Evolutionary conservation across 352 stramenopile species (phyloP), one percentile per base, ranked within the genome.

Genomic region (Phytophthora colocasiae): DNA sequence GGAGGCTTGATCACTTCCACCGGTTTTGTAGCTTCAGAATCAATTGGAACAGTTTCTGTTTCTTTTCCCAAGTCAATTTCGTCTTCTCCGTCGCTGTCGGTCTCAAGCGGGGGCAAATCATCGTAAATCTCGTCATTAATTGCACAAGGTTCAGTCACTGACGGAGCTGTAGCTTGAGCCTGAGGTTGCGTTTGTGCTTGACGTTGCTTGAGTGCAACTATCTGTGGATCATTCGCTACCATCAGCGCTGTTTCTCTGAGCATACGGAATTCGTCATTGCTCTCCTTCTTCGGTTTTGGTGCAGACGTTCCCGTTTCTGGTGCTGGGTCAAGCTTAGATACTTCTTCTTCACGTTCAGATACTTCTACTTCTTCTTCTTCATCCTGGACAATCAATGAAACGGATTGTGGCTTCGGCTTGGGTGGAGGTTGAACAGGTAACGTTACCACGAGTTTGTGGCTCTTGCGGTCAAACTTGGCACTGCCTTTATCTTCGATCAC

Each of bases 401-500:
- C 49, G 0, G 58, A 59, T 47, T 69, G 63, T 12, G 62, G 50
- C 38, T 72, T 69, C 8, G 58, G 66, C 9, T 66, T 68, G 3
- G 76, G 47, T 7, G 81, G 86, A 4, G 87, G 80, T 15, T 88
- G 74, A 27, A 97, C 87, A 0, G 89, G 89, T 40, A 97, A 64
- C 29, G 88, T 95, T 11, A 97, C 82, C 3, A 92, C 60, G 1
- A 97, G 58, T 26, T 88, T 83, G 12, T 80, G 75, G 4, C 60
- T 75, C 34, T 86, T 89, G 55, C 96, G 96, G 50, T 97, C 88
- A 64, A 95, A 97, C 38, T 81, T 90, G 27, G 91, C 90, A 50
- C 58, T 76, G 0, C 88, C 89, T 17, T 93, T 94, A 9, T 77
- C 64, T 59, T 97, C 85, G 7, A 93, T 43, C 4, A 97, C 88